Conservation (phyloP, 305 asterid genomes). For the Ajuga reptans region DNA sequence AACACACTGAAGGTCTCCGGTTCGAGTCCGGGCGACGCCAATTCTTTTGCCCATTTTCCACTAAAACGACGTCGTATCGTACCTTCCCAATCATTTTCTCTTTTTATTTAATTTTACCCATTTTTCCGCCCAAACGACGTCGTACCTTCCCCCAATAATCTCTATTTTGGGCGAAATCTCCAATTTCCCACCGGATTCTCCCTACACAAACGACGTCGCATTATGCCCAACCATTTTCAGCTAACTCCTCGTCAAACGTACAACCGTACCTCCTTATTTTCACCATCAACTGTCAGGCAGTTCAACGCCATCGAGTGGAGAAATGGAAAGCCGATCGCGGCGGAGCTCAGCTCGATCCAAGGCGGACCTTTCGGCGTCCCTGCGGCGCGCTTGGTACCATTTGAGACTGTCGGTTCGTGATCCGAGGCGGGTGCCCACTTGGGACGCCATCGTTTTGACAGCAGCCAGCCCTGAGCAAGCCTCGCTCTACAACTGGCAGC, state of each 20-base stretch:
- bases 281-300: conserved; percentile 10
- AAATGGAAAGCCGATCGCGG: conserved; percentile 32
- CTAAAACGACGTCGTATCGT: no score
- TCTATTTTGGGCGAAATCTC: no score
- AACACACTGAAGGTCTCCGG: conserved; percentile 99
- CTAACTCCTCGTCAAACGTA: background rate
- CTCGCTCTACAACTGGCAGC: conserved; percentile 79
- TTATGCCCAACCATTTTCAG: conserved; percentile 3
- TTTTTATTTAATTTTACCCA: no score
- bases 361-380: conserved; percentile 47
- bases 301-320: background rate
- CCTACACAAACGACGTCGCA: background rate
- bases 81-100: no score
- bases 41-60: no score
- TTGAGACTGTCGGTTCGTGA: conserved; percentile 74
- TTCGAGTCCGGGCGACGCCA: conserved; percentile 92
- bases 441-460: conserved; percentile 89
- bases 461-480: conserved; percentile 98
- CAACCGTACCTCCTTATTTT: background rate
- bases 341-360: conserved; percentile 34
- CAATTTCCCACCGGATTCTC: background rate
- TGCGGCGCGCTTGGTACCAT: conserved; percentile 92
- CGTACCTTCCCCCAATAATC: no score
- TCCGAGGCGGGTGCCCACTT: conserved; percentile 74
- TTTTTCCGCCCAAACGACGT: no score